Evolutionary conservation across 805 yeast genomes (phyloP).

Genomic region (Pichia kluyveri): DNA sequence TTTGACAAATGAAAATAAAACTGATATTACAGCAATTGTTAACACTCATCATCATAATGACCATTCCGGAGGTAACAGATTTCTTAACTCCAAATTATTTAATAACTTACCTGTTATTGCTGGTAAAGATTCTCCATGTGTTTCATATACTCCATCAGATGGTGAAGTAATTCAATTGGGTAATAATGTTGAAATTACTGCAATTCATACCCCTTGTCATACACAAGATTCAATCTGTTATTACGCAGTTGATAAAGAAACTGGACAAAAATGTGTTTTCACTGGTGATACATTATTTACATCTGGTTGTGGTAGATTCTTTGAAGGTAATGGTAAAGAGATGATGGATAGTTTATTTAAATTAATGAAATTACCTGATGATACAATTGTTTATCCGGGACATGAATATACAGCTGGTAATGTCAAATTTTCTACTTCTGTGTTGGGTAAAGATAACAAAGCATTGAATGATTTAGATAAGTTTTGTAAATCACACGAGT

Average conservation of each 20-base stretch:
- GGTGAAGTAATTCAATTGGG: conserved; percentile 58
- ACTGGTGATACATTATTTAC: conserved; percentile 94
- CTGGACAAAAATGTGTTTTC: conserved; percentile 67
- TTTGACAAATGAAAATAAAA: conserved; percentile 22
- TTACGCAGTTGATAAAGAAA: conserved; percentile 53
- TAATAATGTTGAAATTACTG: conserved; percentile 52
- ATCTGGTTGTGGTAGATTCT: conserved; percentile 95
- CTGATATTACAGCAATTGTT: conserved; percentile 64
- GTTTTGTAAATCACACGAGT: conserved; percentile 47
- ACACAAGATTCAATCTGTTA: conserved; percentile 95
- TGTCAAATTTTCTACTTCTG: conserved; percentile 64
- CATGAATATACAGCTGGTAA: conserved; percentile 91
- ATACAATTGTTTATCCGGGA: conserved; percentile 80
- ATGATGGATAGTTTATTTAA: conserved; percentile 67
- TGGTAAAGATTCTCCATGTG: conserved; percentile 73
- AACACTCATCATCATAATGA: conserved; percentile 97
- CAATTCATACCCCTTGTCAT: conserved; percentile 95
- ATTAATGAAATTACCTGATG: conserved; percentile 54
- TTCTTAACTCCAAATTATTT: conserved; percentile 21
- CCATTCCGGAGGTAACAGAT: conserved; percentile 80
- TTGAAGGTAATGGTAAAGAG: conserved; percentile 79
- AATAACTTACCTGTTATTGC: conserved; percentile 63
- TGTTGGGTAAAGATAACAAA: conserved; percentile 37
- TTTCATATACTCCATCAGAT: conserved; percentile 62
- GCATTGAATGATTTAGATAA: conserved; percentile 48